phyloP scores from a whole-genome alignment of 75 land plant species.

The Pinus albicaulis region DNA sequence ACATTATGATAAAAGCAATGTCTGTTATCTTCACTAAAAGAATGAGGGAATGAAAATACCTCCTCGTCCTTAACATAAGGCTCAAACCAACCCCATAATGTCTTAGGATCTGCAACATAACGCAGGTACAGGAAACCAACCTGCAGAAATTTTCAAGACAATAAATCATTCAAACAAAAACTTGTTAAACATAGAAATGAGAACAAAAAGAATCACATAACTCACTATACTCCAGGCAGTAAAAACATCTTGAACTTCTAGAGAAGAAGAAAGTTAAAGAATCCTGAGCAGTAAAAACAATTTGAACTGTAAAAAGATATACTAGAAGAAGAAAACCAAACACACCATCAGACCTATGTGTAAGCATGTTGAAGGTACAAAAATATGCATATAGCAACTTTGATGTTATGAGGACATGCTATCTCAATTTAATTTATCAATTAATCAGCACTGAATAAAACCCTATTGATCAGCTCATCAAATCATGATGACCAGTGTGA shows the following conservation, averaged over 20 bases:
- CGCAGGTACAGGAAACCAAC: slow-evolving; percentile 90
- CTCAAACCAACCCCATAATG: slow-evolving; percentile 93
- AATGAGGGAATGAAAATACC: slow-evolving; percentile 32
- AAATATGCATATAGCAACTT: no score
- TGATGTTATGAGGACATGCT: no score
- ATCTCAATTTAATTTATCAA: no score
- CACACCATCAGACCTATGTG: no score
- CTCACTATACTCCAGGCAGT: background rate
- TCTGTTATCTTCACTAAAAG: background rate
- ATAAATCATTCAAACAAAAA: slow-evolving; percentile 5
- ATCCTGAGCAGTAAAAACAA: no score
- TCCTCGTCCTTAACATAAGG: slow-evolving; percentile 93
- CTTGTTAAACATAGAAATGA: background rate
- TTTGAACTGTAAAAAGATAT: no score
- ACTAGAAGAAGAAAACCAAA: no score
- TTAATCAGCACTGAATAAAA: no score
- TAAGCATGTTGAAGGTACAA: no score
- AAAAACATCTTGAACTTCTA: background rate
- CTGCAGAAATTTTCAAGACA: slow-evolving; percentile 31
- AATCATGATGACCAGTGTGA: background rate
- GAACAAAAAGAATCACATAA: background rate
- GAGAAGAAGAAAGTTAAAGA: no score
- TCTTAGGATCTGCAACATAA: slow-evolving; percentile 95
- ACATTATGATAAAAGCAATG: background rate
- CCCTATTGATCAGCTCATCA: background rate